A percentile compares a stretch with the other conserved stretches of the same genome.
phyloP scores from a whole-genome alignment of 163 green algal species.

The Scenedesmus sp. region DNA sequence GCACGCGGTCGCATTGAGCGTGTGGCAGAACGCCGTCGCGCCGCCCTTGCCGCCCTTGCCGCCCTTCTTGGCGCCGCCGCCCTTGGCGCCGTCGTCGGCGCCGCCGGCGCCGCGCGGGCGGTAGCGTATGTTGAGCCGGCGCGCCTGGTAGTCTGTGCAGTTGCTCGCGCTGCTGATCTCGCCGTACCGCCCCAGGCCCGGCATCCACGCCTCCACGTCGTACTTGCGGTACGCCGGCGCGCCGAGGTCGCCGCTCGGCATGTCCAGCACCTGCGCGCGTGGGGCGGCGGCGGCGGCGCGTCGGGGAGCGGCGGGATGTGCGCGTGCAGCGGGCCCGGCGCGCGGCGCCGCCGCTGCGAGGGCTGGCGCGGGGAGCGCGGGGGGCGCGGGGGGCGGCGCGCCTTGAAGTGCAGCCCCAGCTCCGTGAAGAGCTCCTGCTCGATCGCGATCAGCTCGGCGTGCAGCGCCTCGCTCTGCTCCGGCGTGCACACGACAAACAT shows the following conservation, averaged over 20 bases:
- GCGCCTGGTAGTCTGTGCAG: constrained; percentile 98
- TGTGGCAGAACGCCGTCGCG: constrained; percentile 94
- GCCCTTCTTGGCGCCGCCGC: constrained; percentile 45
- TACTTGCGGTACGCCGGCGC: constrained; percentile 97
- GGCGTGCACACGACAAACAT: constrained; percentile 97
- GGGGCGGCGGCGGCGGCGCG: too few relatives aligned
- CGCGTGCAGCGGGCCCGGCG: neutral
- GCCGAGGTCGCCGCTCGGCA: constrained; percentile 95
- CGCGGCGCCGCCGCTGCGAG: neutral
- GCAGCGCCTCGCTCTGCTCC: constrained; percentile 87
- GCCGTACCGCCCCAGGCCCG: constrained; percentile 91
- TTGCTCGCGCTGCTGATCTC: constrained; percentile 97
- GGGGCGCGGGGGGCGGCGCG: too few relatives aligned
- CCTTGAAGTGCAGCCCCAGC: constrained; percentile 98
- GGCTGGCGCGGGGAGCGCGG: too few relatives aligned
- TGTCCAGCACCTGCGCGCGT: constrained; percentile 86
- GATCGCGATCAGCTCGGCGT: constrained; percentile 91
- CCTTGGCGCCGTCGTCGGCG: neutral
- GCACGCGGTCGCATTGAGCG: constrained; percentile 97
- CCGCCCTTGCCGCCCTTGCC: constrained; percentile 54
- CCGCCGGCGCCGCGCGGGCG: constrained; percentile 3
- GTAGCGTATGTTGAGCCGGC: constrained; percentile 85
- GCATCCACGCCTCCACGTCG: constrained; percentile 99
- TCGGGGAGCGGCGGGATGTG: too few relatives aligned
- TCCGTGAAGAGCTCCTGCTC: constrained; percentile 92